Base-by-base conservation (phyloP, 345 rosid species). In the Mallotus nudiflorus region DNA sequence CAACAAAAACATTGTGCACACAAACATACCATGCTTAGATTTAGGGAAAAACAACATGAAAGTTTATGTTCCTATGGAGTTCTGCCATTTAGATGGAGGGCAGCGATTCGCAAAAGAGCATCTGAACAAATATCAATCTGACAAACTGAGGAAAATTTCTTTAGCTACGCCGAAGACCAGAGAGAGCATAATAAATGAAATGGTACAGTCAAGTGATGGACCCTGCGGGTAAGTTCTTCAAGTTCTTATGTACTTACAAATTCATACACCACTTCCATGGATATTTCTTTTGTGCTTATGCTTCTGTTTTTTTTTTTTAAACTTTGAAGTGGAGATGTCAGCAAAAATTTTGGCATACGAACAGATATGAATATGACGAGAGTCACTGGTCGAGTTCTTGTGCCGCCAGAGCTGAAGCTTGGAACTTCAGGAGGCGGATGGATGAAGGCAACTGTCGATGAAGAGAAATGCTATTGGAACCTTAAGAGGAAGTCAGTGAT, bases 141-240 rank as follows among this genome's bases (percentile, higher is more conserved):
- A 9, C 37, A 20, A 59, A 50, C 72, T 93, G 68, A 91, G 86
- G 76, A 0, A 49, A 0, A 49, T 86, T 63, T 93, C 93, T 6
- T 55, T 91, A 37, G 89, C 84, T 68, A 14, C 16, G 27, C 86
- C 98, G 6, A 6, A 62, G 44, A 74, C 24, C n/a, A 84, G 97
- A 58, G 54, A 76, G 69, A 31, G 35, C 13, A 82, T 45, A 14
- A 93, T 93, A 49, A 67, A 61, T 24, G 62, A 71, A 28, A 86
- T 88, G 85, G 80, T 88, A 16, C 64, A 46, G 15, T 62, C 84
- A 8, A 33, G 15, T 22, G 73, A 77, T 70, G 97, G 93, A 74
- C 98, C 97, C 8, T 84, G 86, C 45, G 81, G 93, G 96, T 93
- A 82, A 54, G 91, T 75, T n/a, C n/a, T n/a, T n/a, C n/a, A n/a